Evolutionary conservation across 2,329 filamentous ascomycete genomes (phyloP).

Genomic region (Diaporthe ampelina): DNA sequence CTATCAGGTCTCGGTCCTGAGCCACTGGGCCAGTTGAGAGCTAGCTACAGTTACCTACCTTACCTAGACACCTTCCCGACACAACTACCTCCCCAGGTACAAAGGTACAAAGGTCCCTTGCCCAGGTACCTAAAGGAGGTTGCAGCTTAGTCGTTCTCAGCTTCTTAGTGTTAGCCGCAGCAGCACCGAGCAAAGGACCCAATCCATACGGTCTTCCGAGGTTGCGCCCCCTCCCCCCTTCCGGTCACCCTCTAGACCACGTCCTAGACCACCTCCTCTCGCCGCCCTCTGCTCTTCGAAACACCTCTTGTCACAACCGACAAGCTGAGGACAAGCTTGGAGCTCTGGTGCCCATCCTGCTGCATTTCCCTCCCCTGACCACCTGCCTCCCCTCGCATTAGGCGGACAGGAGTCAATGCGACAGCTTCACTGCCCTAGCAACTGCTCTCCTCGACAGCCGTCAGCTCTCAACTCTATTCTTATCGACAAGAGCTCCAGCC

Average conservation of each 20-base stretch:
- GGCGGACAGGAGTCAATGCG: conserved; percentile 44
- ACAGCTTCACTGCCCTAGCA: conserved; percentile 44
- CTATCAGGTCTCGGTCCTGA: conserved; percentile 20
- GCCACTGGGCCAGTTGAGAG: conserved; percentile 1
- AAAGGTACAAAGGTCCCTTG: background rate
- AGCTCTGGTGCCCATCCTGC: conserved; percentile 48
- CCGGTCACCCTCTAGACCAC: conserved; percentile 40
- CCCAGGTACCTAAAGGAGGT: conserved; percentile 11
- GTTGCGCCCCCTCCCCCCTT: conserved; percentile 23
- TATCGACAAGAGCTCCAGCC: conserved; percentile 47
- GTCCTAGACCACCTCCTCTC: conserved; percentile 43
- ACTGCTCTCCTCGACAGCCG: conserved; percentile 30
- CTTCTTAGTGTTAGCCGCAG: conserved; percentile 31
- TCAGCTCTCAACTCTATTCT: conserved; percentile 41
- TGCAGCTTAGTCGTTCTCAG: conserved; percentile 23
- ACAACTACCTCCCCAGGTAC: background rate
- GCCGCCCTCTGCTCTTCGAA: conserved; percentile 53
- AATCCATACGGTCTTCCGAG: conserved; percentile 34
- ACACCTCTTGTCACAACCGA: conserved; percentile 60
- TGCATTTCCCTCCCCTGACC: conserved; percentile 18
- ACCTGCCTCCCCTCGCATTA: conserved; percentile 40
- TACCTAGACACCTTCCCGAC: background rate
- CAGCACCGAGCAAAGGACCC: conserved; percentile 32
- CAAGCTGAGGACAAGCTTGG: conserved; percentile 50
- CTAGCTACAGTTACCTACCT: conserved; percentile 15